Percentiles rank a stretch among this genome's conserved stretches.
These are phyloP conservation scores for Apiospora koreana DNA, from an alignment of 2,329 filamentous ascomycete genomes.

Conservation along the genomic window DNA sequence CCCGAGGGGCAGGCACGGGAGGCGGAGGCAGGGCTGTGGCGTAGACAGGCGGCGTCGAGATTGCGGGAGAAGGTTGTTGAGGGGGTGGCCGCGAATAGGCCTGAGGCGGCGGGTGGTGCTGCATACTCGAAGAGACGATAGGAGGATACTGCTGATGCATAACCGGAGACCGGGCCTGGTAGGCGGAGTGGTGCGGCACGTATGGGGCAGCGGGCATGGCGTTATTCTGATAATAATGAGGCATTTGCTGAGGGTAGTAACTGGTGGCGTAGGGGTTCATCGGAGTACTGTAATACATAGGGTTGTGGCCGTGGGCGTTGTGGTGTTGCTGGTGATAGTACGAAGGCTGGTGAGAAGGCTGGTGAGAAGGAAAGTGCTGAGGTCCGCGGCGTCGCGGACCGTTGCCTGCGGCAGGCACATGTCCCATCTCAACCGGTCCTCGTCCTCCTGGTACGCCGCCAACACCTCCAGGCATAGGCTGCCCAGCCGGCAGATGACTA, in stretches of 20 bases:
- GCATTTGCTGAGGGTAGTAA: conserved; percentile 58
- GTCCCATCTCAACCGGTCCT: conserved; percentile 32
- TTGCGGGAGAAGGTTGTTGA: conserved; percentile 50
- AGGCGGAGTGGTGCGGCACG: conserved; percentile 11
- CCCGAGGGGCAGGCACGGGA: conserved; percentile 45
- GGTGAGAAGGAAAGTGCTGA: conserved; percentile 38
- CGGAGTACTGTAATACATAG: conserved; percentile 52
- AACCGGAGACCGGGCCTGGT: conserved; percentile 25
- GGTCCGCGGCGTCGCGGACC: conserved; percentile 20
- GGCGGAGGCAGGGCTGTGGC: conserved; percentile 44
- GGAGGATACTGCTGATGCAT: conserved; percentile 56
- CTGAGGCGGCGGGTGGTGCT: conserved; percentile 37
- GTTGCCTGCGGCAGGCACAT: conserved; percentile 29
- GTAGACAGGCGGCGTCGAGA: conserved; percentile 53
- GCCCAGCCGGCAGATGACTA: conserved; percentile 77
- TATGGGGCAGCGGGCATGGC: conserved; percentile 48
- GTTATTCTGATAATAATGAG: conserved; percentile 61
- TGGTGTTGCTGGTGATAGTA: conserved; percentile 43
- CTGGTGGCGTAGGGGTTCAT: conserved; percentile 49
- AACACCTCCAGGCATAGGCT: conserved; percentile 54
- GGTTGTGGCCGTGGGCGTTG: conserved; percentile 33
- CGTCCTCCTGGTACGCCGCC: conserved; percentile 26
- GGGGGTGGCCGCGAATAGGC: conserved; percentile 46
- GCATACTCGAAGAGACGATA: conserved; percentile 44
- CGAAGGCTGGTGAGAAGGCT: conserved; percentile 39